Evolutionary conservation across 352 stramenopile genomes (phyloP).

Genomic region (Heterotrichella gracilis): DNA sequence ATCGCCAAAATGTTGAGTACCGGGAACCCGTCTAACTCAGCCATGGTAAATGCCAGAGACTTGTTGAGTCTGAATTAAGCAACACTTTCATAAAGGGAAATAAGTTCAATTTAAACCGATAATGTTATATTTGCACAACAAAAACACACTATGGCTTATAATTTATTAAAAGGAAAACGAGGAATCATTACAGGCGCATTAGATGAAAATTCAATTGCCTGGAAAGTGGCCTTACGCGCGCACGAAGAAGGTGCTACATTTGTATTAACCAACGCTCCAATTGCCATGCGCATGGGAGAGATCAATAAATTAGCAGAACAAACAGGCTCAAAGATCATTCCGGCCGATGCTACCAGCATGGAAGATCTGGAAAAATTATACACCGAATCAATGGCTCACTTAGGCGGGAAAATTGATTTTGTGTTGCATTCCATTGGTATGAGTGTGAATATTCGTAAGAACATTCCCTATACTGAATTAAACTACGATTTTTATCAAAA

Average conservation of each 20-base stretch:
- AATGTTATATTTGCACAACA: not conserved
- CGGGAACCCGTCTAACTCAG: not conserved
- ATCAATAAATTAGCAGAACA: not conserved
- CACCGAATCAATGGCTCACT: constrained; percentile 2
- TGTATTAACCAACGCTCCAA: not conserved
- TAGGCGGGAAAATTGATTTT: constrained; percentile 3
- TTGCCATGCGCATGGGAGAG: not conserved
- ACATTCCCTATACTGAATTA: not conserved
- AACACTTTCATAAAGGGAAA: not conserved
- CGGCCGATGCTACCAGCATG: not conserved
- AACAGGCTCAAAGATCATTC: not conserved
- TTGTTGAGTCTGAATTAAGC: not conserved
- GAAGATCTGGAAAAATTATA: constrained; percentile 8
- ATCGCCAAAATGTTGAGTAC: not conserved
- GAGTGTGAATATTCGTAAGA: constrained; percentile 5
- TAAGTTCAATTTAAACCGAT: not conserved
- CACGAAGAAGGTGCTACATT: constrained; percentile 1
- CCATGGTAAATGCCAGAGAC: not conserved
- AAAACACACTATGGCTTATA: not conserved
- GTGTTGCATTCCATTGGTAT: not conserved
- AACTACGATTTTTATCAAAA: constrained; percentile 5
- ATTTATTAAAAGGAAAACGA: constrained; percentile 4
- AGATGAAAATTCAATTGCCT: not conserved
- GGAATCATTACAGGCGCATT: not conserved
- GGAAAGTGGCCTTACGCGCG: not conserved